Conservation (phyloP, 495 filamentous ascomycete species). For the Hypomontagnella submonticulosa region DNA sequence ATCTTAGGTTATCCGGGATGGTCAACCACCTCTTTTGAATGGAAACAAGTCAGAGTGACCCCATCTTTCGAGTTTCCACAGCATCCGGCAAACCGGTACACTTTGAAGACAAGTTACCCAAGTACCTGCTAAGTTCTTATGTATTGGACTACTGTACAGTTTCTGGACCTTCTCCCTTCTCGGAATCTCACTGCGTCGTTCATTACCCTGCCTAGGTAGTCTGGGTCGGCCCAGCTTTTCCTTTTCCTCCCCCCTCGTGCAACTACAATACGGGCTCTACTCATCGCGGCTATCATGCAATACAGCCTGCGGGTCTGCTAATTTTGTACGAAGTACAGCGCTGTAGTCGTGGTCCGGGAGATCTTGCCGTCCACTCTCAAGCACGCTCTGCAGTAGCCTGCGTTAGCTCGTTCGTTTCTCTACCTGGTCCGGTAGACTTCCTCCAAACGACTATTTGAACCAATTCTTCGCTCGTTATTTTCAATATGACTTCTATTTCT, state of each 20-base stretch:
- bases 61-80: slow-evolving; percentile 18
- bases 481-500: slow-evolving; percentile 31
- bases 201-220: too few relatives aligned
- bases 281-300: slow-evolving; percentile 17
- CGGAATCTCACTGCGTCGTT: slow-evolving; percentile 8
- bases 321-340: slow-evolving; percentile 22
- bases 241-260: slow-evolving; percentile 11
- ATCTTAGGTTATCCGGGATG: slow-evolving; percentile 22
- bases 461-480: slow-evolving; percentile 6
- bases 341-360: slow-evolving; percentile 15
- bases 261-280: slow-evolving; percentile 20
- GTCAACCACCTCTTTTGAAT: slow-evolving; percentile 14
- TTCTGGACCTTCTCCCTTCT: slow-evolving; percentile 11
- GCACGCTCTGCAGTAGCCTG: slow-evolving; percentile 41
- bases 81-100: slow-evolving; percentile 19
- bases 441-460: slow-evolving; percentile 22
- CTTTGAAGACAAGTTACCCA: slow-evolving; percentile 15
- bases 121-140: slow-evolving; percentile 21
- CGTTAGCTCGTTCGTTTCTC: slow-evolving; percentile 37
- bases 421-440: slow-evolving; percentile 22
- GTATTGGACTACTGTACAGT: background rate
- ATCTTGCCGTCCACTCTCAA: slow-evolving; percentile 34
- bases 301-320: slow-evolving; percentile 12
- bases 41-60: slow-evolving; percentile 13
- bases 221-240: slow-evolving; percentile 4